These are phyloP conservation scores for Pleurostoma richardsiae DNA, from an alignment of 2,329 filamentous ascomycete genomes.

Conservation along the genomic window DNA sequence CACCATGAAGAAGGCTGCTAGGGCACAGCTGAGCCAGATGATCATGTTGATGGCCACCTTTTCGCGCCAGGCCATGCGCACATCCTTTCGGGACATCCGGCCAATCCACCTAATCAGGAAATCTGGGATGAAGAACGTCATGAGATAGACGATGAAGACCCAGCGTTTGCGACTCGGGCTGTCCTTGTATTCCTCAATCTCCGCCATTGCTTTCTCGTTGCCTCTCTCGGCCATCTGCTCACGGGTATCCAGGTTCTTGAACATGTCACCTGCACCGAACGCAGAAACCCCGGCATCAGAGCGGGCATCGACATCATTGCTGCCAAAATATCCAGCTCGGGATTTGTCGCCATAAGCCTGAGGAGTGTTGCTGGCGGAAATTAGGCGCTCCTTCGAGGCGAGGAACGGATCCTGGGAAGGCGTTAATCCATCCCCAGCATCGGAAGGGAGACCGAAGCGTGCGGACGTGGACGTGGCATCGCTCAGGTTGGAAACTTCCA, in stretches of 20 bases:
- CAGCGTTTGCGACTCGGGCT: constrained; percentile 83
- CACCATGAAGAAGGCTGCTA: constrained; percentile 85
- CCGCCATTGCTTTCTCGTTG: constrained; percentile 83
- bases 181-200: constrained; percentile 79
- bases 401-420: constrained; percentile 56
- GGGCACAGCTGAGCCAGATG: constrained; percentile 81
- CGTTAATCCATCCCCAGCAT: constrained; percentile 57
- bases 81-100: constrained; percentile 85
- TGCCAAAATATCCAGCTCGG: constrained; percentile 74
- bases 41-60: constrained; percentile 97
- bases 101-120: constrained; percentile 72
- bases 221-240: constrained; percentile 94
- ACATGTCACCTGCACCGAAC: constrained; percentile 92
- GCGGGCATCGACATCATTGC: constrained; percentile 72
- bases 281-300: constrained; percentile 93
- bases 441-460: constrained; percentile 50
- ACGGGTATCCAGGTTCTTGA: constrained; percentile 89
- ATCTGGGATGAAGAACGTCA: constrained; percentile 88
- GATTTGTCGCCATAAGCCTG: constrained; percentile 70
- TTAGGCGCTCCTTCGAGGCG: constrained; percentile 56
- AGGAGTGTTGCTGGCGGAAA: constrained; percentile 47
- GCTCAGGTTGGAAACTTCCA: constrained; percentile 74
- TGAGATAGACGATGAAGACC: constrained; percentile 74
- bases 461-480: constrained; percentile 50
- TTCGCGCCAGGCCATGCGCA: constrained; percentile 90